Evolutionary conservation across 768 basidiomycete genomes (phyloP).

Genomic region (Tulasnella sp.): DNA sequence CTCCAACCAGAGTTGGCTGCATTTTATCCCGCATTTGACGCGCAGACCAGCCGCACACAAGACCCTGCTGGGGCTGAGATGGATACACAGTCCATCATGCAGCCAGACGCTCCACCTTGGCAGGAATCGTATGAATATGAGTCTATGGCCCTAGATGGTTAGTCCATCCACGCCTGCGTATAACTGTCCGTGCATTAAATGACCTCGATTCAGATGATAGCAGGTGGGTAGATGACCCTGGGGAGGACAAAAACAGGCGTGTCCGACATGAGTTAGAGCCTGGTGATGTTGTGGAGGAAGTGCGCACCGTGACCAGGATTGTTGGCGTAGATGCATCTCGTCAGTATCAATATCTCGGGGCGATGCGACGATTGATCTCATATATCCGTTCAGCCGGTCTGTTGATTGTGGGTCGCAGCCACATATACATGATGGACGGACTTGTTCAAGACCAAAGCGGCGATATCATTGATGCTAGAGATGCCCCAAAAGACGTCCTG

Average conservation of each 20-base stretch:
- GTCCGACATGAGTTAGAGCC: conserved; percentile 81
- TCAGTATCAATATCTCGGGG: conserved; percentile 35
- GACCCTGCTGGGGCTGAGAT: conserved; percentile 42
- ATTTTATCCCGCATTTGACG: neutral
- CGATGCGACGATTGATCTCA: conserved; percentile 4
- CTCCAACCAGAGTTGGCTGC: conserved; percentile 55
- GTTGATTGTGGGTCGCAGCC: conserved; percentile 74
- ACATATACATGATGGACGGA: conserved; percentile 86
- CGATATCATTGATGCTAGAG: conserved; percentile 79
- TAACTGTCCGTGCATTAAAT: conserved; percentile 5
- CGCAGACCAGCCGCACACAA: neutral
- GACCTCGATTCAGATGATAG: conserved; percentile 35
- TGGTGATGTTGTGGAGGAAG: conserved; percentile 82
- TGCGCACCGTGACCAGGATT: conserved; percentile 78
- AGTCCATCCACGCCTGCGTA: neutral
- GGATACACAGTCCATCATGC: conserved; percentile 44
- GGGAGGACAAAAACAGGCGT: conserved; percentile 81
- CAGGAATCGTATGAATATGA: conserved; percentile 63
- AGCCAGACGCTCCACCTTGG: conserved; percentile 64
- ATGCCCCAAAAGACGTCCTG: conserved; percentile 73
- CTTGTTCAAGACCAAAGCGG: conserved; percentile 79
- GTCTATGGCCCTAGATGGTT: conserved; percentile 55
- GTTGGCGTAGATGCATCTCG: conserved; percentile 89
- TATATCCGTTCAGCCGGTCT: conserved; percentile 54
- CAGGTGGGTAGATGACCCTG: conserved; percentile 63